Evolutionary conservation across 305 asterid genomes (phyloP).

Genomic region (Lippia alba): DNA sequence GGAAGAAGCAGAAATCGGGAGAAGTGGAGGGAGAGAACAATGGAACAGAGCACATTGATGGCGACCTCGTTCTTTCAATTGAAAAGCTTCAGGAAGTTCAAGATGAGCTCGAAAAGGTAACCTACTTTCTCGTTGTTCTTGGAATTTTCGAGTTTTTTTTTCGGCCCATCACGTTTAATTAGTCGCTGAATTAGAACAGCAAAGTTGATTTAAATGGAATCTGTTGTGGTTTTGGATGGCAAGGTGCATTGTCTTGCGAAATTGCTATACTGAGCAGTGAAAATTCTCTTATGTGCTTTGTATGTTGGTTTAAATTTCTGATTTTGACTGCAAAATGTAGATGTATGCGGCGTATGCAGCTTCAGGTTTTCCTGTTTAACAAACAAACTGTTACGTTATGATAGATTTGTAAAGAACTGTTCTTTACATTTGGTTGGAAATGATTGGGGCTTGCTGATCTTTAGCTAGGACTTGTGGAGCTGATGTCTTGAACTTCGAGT

Average conservation of each 20-base stretch:
- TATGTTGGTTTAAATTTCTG: not conserved
- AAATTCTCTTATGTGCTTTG: slow-evolving; percentile 5
- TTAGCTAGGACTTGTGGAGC: not conserved
- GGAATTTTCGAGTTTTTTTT: not conserved
- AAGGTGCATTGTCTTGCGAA: not conserved
- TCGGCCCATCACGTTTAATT: not conserved
- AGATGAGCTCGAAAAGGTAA: slow-evolving; percentile 89
- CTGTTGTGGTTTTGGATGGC: not conserved
- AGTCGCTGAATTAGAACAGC: slow-evolving; percentile 3
- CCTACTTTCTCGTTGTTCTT: slow-evolving; percentile 12
- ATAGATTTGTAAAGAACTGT: not conserved
- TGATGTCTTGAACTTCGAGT: not conserved
- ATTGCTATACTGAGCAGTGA: not conserved
- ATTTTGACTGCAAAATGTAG: not conserved
- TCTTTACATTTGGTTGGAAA: not conserved
- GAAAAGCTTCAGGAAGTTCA: slow-evolving; percentile 91
- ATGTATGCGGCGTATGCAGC: not conserved
- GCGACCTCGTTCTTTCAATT: slow-evolving; percentile 66
- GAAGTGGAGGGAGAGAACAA: slow-evolving; percentile 61
- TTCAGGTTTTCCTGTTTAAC: not conserved
- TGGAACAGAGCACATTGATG: slow-evolving; percentile 54
- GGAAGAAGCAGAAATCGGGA: slow-evolving; percentile 80
- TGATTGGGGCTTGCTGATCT: not conserved
- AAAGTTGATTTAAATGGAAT: not conserved
- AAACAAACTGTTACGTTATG: not conserved